phyloP scores from a whole-genome alignment of 352 stramenopile species.

The Aphanomyces cochlioides region DNA sequence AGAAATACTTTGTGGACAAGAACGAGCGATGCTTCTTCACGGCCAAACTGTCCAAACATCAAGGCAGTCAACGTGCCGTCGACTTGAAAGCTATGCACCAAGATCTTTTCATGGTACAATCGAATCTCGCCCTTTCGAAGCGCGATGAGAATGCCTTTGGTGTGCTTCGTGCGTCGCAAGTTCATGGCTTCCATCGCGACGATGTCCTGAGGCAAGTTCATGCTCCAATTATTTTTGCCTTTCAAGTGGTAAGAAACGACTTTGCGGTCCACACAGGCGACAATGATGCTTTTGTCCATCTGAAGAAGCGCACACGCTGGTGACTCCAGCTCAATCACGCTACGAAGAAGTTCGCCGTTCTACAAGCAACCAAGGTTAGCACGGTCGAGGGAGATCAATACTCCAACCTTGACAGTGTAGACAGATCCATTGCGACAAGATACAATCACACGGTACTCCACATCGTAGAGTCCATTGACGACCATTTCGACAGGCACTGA shows the following conservation, averaged over 20 bases:
- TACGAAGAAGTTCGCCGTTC: conserved; percentile 84
- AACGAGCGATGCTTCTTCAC: conserved; percentile 83
- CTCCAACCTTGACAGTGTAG: conserved; percentile 74
- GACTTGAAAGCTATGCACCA: conserved; percentile 61
- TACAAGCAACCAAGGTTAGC: conserved; percentile 9
- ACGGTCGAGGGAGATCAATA: not conserved
- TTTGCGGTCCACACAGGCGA: conserved; percentile 84
- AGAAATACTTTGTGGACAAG: conserved; percentile 41
- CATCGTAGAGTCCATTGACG: conserved; percentile 61
- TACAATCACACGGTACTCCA: conserved; percentile 83
- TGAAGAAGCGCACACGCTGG: conserved; percentile 68
- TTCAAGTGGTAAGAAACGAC: conserved; percentile 88
- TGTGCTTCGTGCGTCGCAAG: conserved; percentile 66
- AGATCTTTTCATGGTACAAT: conserved; percentile 86
- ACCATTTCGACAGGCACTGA: conserved; percentile 75
- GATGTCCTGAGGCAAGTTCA: conserved; percentile 81
- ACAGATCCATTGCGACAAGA: conserved; percentile 82
- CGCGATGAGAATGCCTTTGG: conserved; percentile 74
- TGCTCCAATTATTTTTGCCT: conserved; percentile 88
- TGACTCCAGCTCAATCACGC: conserved; percentile 83
- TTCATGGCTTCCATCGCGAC: conserved; percentile 75
- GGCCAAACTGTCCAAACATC: conserved; percentile 81
- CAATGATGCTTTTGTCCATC: conserved; percentile 80
- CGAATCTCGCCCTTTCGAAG: conserved; percentile 80
- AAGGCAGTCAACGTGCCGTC: conserved; percentile 72